phyloP scores from a whole-genome alignment of 2,329 filamentous ascomycete species.

The Trichoderma guizhouense region DNA sequence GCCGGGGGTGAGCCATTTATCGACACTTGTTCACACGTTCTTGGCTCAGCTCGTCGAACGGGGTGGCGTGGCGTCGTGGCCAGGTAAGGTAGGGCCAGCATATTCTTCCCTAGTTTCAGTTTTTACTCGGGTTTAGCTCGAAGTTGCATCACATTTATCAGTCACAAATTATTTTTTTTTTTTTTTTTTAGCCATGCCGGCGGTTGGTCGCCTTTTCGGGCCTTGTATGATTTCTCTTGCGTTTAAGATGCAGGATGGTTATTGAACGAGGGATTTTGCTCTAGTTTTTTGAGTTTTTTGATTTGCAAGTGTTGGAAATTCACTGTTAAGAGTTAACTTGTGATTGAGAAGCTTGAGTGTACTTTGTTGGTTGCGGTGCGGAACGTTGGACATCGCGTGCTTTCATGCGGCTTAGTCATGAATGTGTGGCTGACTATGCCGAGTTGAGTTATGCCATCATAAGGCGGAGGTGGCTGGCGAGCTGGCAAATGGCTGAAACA shows the following conservation, averaged over 20 bases:
- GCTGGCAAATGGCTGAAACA: background rate
- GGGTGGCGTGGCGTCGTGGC: slow-evolving; percentile 5
- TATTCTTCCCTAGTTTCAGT: background rate
- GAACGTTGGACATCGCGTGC: background rate
- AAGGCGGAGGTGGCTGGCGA: background rate
- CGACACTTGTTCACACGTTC: slow-evolving; percentile 5
- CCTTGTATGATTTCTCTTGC: background rate
- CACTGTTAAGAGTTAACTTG: background rate
- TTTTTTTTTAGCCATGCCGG: background rate
- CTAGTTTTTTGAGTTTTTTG: background rate
- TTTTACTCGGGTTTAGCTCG: background rate
- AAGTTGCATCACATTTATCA: slow-evolving; percentile 1
- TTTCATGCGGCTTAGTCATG: background rate
- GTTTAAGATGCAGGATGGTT: background rate
- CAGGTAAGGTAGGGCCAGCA: background rate
- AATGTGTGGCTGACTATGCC: background rate
- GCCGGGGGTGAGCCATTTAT: slow-evolving; percentile 11
- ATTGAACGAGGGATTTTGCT: no score
- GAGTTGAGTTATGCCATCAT: background rate
- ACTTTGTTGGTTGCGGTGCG: background rate
- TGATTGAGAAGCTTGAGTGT: background rate
- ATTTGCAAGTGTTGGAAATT: background rate
- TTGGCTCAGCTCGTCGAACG: background rate
- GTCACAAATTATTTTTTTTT: background rate
- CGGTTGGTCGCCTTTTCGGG: background rate